These are phyloP conservation scores for Lachancea thermotolerans DNA, from an alignment of 805 yeast genomes.

Conservation along the genomic window DNA sequence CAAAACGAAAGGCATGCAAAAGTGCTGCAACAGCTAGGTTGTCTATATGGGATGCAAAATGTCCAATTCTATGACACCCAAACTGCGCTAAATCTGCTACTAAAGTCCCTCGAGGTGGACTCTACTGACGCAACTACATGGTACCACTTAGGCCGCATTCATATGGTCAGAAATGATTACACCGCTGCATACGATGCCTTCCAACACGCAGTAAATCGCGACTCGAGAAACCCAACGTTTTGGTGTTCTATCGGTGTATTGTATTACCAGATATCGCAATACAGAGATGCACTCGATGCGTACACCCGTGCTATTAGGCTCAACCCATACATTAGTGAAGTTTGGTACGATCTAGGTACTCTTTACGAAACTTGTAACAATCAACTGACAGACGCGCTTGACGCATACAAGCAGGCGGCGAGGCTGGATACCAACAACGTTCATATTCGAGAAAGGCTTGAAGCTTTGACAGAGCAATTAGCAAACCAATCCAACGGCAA, in stretches of 20 bases:
- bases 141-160: conserved; percentile 95
- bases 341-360: conserved; percentile 98
- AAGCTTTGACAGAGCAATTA: conserved; percentile 59
- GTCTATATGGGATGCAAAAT: conserved; percentile 66
- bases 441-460: conserved; percentile 88
- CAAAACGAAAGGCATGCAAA: conserved; percentile 93
- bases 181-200: conserved; percentile 96
- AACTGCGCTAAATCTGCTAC: conserved; percentile 70
- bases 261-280: conserved; percentile 93
- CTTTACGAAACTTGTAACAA: conserved; percentile 95
- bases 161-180: conserved; percentile 93
- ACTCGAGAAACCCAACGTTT: conserved; percentile 93
- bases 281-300: conserved; percentile 94
- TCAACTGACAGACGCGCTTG: conserved; percentile 90
- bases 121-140: conserved; percentile 91
- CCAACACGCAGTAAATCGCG: conserved; percentile 97
- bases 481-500: conserved; percentile 34
- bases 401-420: conserved; percentile 95
- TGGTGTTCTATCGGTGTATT: conserved; percentile 96
- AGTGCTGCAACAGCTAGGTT: conserved; percentile 92
- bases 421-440: conserved; percentile 90
- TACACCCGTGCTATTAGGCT: conserved; percentile 93
- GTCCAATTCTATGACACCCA: conserved; percentile 72
- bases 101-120: conserved; percentile 86
- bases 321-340: conserved; percentile 94